These are phyloP conservation scores for Pleurotus pulmonarius DNA, from an alignment of 768 basidiomycete genomes.

Conservation along the genomic window DNA sequence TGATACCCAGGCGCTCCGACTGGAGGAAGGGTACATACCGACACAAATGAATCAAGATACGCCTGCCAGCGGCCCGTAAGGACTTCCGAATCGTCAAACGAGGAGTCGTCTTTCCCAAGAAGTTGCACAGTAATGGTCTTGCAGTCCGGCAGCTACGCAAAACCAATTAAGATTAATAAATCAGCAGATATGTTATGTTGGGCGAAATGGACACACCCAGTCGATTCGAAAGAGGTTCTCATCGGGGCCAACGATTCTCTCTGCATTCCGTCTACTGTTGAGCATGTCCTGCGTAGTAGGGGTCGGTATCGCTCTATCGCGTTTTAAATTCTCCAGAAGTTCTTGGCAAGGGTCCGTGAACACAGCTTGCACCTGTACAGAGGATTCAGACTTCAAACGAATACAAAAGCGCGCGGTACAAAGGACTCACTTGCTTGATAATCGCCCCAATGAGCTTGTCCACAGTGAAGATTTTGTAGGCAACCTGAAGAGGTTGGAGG, in stretches of 20 bases:
- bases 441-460: conserved; percentile 88
- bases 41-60: conserved; percentile 75
- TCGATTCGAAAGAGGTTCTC: conserved; percentile 79
- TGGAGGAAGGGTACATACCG: conserved; percentile 33
- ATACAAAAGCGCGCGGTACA: neutral
- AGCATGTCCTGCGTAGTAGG: conserved; percentile 73
- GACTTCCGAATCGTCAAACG: conserved; percentile 72
- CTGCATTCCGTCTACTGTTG: conserved; percentile 61
- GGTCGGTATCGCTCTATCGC: conserved; percentile 53
- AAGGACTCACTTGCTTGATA: conserved; percentile 73
- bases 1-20: neutral
- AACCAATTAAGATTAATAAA: neutral
- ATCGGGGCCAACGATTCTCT: conserved; percentile 69
- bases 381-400: neutral
- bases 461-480: conserved; percentile 88
- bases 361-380: conserved; percentile 54
- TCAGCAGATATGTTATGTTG: too few species aligned
- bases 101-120: conserved; percentile 76
- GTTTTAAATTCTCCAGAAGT: conserved; percentile 64
- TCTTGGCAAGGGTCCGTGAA: conserved; percentile 70
- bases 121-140: conserved; percentile 71
- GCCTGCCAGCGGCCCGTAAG: conserved; percentile 75
- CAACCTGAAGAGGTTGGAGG: conserved; percentile 40
- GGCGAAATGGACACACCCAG: conserved; percentile 62
- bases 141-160: conserved; percentile 53